Evolutionary conservation across 257 asterid genomes (phyloP).

Genomic region (Linaria vulgaris): DNA sequence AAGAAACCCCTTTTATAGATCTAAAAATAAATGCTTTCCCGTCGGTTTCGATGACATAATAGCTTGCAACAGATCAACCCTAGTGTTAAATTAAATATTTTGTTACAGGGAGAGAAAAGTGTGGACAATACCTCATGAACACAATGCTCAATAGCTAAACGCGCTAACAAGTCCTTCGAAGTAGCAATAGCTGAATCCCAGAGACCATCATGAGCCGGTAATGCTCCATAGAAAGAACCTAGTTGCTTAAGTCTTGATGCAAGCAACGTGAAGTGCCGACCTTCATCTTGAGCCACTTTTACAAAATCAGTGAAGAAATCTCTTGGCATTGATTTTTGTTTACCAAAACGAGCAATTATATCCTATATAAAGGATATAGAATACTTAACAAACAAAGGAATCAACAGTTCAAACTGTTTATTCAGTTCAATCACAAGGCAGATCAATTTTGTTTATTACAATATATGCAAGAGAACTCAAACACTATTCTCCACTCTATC

Average conservation of each 20-base stretch:
- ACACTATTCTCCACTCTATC: no score
- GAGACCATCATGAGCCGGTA: conserved; percentile 95
- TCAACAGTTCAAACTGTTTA: no score
- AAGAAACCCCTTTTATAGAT: no score
- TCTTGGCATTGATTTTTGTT: conserved; percentile 80
- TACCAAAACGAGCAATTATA: conserved; percentile 91
- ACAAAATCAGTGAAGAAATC: conserved; percentile 93
- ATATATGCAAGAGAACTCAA: background rate
- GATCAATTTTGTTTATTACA: background rate
- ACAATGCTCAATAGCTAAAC: conserved; percentile 88
- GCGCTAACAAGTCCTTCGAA: conserved; percentile 73
- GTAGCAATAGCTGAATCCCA: conserved; percentile 97
- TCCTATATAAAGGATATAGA: conserved; percentile 45
- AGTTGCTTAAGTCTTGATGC: conserved; percentile 75
- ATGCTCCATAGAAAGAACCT: conserved; percentile 89
- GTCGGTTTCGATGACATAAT: no score
- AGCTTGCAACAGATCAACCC: no score
- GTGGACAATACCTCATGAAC: conserved; percentile 78
- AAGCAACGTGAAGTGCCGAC: conserved; percentile 85
- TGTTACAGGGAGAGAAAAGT: conserved; percentile 20
- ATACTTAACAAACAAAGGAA: background rate
- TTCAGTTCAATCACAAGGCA: background rate
- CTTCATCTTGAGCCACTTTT: conserved; percentile 96
- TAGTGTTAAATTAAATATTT: background rate
- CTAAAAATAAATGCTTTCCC: no score